phyloP scores from a whole-genome alignment of 2,329 filamentous ascomycete genomes.

The Diplodia sapinea region DNA sequence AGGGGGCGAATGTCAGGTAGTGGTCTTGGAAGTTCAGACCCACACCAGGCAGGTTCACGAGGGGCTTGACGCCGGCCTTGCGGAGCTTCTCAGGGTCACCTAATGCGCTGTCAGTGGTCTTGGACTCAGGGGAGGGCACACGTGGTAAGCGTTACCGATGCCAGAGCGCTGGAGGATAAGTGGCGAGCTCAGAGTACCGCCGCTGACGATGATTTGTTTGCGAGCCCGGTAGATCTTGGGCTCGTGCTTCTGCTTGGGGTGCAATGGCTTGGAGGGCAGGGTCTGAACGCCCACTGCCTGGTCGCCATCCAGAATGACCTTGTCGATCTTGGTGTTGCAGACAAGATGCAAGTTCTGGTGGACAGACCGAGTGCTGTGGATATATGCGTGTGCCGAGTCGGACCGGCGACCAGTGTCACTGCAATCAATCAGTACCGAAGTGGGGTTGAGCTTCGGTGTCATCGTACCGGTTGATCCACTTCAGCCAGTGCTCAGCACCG shows the following conservation, averaged over 20 bases:
- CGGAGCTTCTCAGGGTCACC: slow-evolving; percentile 73
- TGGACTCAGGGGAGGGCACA: background rate
- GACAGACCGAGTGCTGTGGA: slow-evolving; percentile 75
- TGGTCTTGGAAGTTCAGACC: slow-evolving; percentile 76
- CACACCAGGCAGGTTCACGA: slow-evolving; percentile 74
- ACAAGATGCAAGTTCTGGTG: slow-evolving; percentile 74
- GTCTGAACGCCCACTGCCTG: slow-evolving; percentile 74
- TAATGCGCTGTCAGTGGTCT: slow-evolving; percentile 31
- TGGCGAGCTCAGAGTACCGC: slow-evolving; percentile 75
- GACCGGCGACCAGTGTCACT: slow-evolving; percentile 70
- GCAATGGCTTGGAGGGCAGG: slow-evolving; percentile 72
- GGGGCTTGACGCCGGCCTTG: slow-evolving; percentile 69
- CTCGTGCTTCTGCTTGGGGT: slow-evolving; percentile 58
- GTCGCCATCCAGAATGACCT: slow-evolving; percentile 75
- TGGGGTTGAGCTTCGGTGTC: background rate
- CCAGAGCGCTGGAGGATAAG: slow-evolving; percentile 77
- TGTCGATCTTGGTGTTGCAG: slow-evolving; percentile 79
- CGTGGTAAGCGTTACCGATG: slow-evolving; percentile 54
- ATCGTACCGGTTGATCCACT: slow-evolving; percentile 75
- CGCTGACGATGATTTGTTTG: slow-evolving; percentile 75
- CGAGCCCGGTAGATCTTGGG: slow-evolving; percentile 68
- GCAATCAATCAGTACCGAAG: background rate
- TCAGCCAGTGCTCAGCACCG: slow-evolving; percentile 81
- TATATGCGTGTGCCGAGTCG: slow-evolving; percentile 77
- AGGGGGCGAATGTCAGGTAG: slow-evolving; percentile 69